Base-by-base conservation (phyloP, 495 filamentous ascomycete genomes). In the Emericellopsis terricola region DNA sequence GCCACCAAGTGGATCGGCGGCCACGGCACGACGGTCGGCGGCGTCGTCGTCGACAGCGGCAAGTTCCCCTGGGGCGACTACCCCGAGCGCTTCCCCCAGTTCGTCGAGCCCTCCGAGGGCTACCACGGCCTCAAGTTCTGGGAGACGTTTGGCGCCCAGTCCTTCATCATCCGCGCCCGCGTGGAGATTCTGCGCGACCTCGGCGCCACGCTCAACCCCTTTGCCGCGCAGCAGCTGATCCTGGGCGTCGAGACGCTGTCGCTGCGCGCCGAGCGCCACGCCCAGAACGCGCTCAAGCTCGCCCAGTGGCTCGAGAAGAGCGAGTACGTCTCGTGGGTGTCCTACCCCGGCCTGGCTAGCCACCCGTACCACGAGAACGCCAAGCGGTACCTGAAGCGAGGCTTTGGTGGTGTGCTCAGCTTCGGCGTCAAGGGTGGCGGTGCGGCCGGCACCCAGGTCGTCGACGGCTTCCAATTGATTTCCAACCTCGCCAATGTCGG, bases 1-100 rank as follows among this genome's bases (percentile, higher is more conserved):
- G 87, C 89, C 8, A 97, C 89, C 14, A 97, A 97, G 56, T 97
- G 89, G 89, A 96, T 97, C 33, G 89, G 89, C 26, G 89, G 89
- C 21, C 89, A 97, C 53, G 89, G 89, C 28, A 96, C 91, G 19
- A 96, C 91, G 5, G 83, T 97, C 42, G 89, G 68, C 18, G 89
- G 91, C 28, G 69, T 94, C 14, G 68, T 97, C 10, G 60, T 97
- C 31, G 89, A 97, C 60, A 75, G 78, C 36, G 89, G 89, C 36
- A 92, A 86, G 46, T 97, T 97, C 53, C 79, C 94, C 64, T 97
- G 89, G 89, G 85, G 85, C 36, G 78, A 79, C 60, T 54, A 94
- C 46, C 82, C 62, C 19, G 73, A 75, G 40, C 78, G 84, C 1
- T 97, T 94, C 69, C 89, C 91, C 2, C 81, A 94, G 53, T 81